Evolutionary conservation across 306 rosid genomes (phyloP).

Genomic region (Gillenia trifoliata): DNA sequence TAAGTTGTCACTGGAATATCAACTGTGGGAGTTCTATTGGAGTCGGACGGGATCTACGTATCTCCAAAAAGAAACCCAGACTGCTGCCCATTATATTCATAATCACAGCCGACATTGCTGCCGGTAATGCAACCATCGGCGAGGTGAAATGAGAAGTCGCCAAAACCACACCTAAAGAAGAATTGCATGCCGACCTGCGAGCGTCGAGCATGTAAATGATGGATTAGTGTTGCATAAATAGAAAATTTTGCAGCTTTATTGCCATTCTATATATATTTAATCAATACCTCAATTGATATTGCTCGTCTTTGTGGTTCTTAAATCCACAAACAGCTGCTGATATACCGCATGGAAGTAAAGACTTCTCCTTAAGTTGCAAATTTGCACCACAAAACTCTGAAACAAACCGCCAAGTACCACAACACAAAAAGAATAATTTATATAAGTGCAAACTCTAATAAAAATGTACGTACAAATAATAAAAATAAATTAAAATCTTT

Average conservation of each 20-base stretch:
- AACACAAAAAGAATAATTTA: too few species aligned
- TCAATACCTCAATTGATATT: conserved; percentile 37
- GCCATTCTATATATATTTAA: too few species aligned
- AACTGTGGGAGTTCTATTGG: neutral
- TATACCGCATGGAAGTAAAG: conserved; percentile 23
- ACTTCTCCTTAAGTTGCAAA: neutral
- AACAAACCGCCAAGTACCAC: neutral
- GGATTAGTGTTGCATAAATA: neutral
- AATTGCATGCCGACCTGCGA: conserved; percentile 46
- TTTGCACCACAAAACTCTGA: neutral
- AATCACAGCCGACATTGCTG: conserved; percentile 42
- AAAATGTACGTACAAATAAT: neutral
- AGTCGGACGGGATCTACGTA: conserved; percentile 22
- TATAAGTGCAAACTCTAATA: neutral
- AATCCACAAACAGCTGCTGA: conserved; percentile 33
- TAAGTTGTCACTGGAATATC: neutral
- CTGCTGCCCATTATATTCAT: conserved; percentile 50
- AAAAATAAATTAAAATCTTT: too few species aligned
- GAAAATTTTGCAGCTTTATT: too few species aligned
- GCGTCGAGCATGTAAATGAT: neutral
- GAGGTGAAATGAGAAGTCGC: conserved; percentile 38
- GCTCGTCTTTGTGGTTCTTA: conserved; percentile 30
- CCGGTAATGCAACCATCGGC: conserved; percentile 35
- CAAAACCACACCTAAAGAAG: conserved; percentile 40
- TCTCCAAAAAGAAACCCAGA: conserved; percentile 40